phyloP scores from a whole-genome alignment of 2,329 filamentous ascomycete species.

The Fusarium verticillioides region DNA sequence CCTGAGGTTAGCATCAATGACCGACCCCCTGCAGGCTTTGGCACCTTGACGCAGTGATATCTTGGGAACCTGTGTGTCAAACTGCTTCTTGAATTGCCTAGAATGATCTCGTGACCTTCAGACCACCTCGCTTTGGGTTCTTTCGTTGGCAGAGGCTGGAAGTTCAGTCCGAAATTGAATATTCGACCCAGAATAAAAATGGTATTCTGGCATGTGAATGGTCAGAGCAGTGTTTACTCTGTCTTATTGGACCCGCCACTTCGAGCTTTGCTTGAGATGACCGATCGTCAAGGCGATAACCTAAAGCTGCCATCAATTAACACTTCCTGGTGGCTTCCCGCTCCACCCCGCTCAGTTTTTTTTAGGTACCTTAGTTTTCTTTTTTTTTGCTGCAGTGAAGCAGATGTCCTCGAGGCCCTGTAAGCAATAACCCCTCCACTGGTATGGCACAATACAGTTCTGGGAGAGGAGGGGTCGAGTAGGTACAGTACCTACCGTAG shows the following conservation, averaged over 20 bases:
- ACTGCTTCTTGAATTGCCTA: not conserved
- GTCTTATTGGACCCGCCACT: not conserved
- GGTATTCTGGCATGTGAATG: slow-evolving; percentile 8
- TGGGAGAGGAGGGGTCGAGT: slow-evolving; percentile 20
- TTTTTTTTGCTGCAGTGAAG: slow-evolving; percentile 7
- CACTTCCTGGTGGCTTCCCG: slow-evolving; percentile 20
- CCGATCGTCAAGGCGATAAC: slow-evolving; percentile 23
- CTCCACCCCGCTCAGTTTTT: slow-evolving; percentile 33
- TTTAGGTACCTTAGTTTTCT: too few species aligned
- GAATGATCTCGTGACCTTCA: not conserved
- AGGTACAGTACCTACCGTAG: not conserved
- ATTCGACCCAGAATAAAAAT: slow-evolving; percentile 15
- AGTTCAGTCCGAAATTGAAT: slow-evolving; percentile 6
- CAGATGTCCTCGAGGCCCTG: slow-evolving; percentile 16
- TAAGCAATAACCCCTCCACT: slow-evolving; percentile 30
- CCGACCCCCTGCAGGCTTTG: slow-evolving; percentile 9
- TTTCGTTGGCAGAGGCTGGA: not conserved
- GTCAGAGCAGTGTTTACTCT: slow-evolving; percentile 8
- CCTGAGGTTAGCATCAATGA: slow-evolving; percentile 6
- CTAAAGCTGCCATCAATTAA: slow-evolving; percentile 20
- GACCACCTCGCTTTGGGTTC: not conserved
- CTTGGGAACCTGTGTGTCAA: not conserved
- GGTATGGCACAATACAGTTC: not conserved
- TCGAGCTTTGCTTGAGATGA: slow-evolving; percentile 2
- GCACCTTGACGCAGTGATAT: slow-evolving; percentile 7